Conservation (phyloP, 805 yeast species). For the Lachancea quebecensis region DNA sequence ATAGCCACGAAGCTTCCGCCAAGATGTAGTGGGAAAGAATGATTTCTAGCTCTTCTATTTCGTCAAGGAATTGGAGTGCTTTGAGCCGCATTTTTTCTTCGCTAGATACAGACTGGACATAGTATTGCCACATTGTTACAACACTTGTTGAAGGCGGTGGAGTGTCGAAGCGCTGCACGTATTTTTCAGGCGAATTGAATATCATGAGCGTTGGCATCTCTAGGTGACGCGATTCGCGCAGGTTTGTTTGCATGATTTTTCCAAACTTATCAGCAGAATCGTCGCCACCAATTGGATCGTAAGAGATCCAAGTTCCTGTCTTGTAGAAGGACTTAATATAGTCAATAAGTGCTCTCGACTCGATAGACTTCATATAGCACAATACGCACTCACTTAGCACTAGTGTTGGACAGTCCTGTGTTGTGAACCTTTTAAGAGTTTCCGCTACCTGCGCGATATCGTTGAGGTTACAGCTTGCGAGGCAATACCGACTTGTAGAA, state of each 20-base stretch:
- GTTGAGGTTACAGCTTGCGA: slow-evolving; percentile 33
- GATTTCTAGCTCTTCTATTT: slow-evolving; percentile 48
- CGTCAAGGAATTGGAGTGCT: slow-evolving; percentile 48
- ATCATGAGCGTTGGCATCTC: slow-evolving; percentile 35
- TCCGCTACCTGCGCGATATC: slow-evolving; percentile 22
- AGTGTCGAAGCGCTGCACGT: slow-evolving; percentile 18
- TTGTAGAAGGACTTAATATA: slow-evolving; percentile 26
- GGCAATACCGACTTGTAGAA: slow-evolving; percentile 20
- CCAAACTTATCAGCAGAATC: slow-evolving; percentile 42
- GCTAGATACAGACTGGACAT: slow-evolving; percentile 28
- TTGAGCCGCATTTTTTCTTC: slow-evolving; percentile 38
- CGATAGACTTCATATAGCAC: slow-evolving; percentile 43
- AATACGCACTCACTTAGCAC: slow-evolving; percentile 53
- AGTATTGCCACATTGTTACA: slow-evolving; percentile 33
- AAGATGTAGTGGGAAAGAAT: slow-evolving; percentile 49
- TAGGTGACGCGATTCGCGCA: slow-evolving; percentile 42
- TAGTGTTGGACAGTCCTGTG: slow-evolving; percentile 37
- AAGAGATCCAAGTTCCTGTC: slow-evolving; percentile 33
- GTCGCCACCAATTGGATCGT: slow-evolving; percentile 54
- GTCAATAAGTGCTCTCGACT: slow-evolving; percentile 35
- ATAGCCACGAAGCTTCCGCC: slow-evolving; percentile 23
- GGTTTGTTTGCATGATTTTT: slow-evolving; percentile 45
- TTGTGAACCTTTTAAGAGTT: slow-evolving; percentile 18
- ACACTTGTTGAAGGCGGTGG: slow-evolving; percentile 7
- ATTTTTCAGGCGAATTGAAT: slow-evolving; percentile 34